Evolutionary conservation across 2,329 filamentous ascomycete species (phyloP).

Genomic region (Cytospora piceicola): DNA sequence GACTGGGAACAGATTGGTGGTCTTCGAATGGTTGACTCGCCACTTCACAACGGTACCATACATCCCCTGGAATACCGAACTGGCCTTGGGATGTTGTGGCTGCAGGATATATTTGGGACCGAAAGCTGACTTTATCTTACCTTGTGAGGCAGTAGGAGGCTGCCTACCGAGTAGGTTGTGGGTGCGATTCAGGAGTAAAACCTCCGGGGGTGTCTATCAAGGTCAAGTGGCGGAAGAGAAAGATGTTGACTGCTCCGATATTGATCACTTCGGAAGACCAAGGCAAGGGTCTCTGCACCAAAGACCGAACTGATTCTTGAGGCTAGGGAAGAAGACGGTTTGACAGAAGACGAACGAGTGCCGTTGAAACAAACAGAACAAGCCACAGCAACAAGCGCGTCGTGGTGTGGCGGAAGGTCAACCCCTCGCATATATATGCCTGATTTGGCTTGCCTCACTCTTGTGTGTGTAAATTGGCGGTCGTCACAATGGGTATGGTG

Average conservation of each 20-base stretch:
- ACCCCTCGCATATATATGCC: neutral
- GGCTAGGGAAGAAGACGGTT: neutral
- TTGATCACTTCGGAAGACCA: neutral
- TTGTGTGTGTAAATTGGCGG: neutral
- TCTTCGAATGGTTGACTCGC: neutral
- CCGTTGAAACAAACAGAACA: neutral
- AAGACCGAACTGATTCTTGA: neutral
- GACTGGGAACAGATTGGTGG: neutral
- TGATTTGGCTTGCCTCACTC: neutral
- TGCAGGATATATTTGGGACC: neutral
- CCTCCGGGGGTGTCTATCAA: neutral
- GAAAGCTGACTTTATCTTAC: neutral
- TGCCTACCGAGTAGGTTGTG: neutral
- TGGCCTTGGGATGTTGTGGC: neutral
- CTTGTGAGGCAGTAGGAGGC: neutral
- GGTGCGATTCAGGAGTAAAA: neutral
- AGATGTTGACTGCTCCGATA: neutral
- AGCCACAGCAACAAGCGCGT: neutral
- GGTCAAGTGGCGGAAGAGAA: neutral
- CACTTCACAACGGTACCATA: neutral
- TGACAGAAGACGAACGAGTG: neutral
- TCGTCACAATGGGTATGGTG: neutral
- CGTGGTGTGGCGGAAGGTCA: neutral
- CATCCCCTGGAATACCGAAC: neutral
- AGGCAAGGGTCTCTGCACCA: neutral